Conservation (phyloP, 257 asterid species). For the Ehretia macrophylla region DNA sequence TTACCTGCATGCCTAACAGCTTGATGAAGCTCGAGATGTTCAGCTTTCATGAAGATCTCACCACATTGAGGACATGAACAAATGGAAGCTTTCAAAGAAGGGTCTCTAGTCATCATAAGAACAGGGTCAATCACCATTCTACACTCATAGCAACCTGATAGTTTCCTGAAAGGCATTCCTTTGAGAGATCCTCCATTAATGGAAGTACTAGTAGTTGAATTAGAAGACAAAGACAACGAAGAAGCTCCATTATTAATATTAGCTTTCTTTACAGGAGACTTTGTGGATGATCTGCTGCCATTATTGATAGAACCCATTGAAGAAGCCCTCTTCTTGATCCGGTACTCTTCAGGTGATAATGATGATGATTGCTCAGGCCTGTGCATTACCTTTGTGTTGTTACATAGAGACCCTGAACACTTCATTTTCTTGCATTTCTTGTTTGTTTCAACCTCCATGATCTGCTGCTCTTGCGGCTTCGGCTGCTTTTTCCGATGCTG, state of each 20-base stretch:
- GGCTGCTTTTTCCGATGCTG: conserved; percentile 10
- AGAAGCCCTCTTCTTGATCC: conserved; percentile 19
- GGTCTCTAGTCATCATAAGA: conserved; percentile 68
- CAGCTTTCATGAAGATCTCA: conserved; percentile 71
- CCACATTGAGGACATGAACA: conserved; percentile 64
- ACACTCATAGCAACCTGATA: conserved; percentile 84
- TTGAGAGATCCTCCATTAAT: conserved; percentile 49
- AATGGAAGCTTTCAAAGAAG: conserved; percentile 58
- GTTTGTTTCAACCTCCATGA: conserved; percentile 20
- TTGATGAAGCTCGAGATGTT: conserved; percentile 73
- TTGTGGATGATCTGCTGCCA: conserved; percentile 17
- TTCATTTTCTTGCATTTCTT: conserved; percentile 55
- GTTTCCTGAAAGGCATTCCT: conserved; percentile 70
- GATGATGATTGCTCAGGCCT: conserved; percentile 45
- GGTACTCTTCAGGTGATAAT: conserved; percentile 1
- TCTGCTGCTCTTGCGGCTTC: conserved; percentile 4
- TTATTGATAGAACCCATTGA: conserved; percentile 13
- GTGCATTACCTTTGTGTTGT: conserved; percentile 77
- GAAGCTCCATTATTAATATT: conserved; percentile 16
- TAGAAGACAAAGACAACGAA: conserved; percentile 20
- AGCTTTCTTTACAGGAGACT: not conserved
- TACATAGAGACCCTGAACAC: conserved; percentile 82
- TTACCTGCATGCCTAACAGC: conserved; percentile 89
- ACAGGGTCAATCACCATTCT: conserved; percentile 88
- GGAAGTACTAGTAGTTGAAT: conserved; percentile 30